Evolutionary conservation across 1,284 basidiomycete genomes (phyloP), one percentile per base, ranked within the genome.

Genomic region (Puccinia horiana): DNA sequence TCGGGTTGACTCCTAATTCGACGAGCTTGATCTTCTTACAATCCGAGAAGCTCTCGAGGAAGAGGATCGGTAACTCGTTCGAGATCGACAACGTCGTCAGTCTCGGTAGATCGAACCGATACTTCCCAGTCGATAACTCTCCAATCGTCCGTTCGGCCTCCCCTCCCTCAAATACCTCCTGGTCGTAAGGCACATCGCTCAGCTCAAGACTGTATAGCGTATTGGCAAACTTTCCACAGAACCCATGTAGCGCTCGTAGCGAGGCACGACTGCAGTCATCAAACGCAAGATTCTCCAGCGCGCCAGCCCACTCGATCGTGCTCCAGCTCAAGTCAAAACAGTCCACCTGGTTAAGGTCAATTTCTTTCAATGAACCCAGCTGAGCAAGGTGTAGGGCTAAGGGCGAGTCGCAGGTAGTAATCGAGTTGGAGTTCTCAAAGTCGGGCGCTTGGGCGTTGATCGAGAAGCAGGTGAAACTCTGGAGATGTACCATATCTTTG

Each of bases 281-380:
- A 2, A 76, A 20, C 11, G 74, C 56, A 5, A 76, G 37, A 18
- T 56, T 42, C 26, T 58, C 58, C 8, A 76, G 42, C 12, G 5
- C 18, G 26, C 40, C 37, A 2, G 29, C 26, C 74, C 74, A 76
- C 12, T 76, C 56, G 42, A 76, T 76, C 18, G 37, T 61, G 18
- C 35, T 61, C 74, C 74, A 76, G 35, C 54, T 76, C 26, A 35
- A 47, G n/a, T 76, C 56, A 42, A 76, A 58, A 44, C 74, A 76
- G 18, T 47, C 54, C 35, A 56, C 74, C 42, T 61, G 37, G 2
- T 40, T 40, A 8, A 76, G 20, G 42, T 76, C 54, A 8, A 76
- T 20, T 37, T 58, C 42, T 16, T 76, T 61, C 6, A 76, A 40
- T 8, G 54, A 44, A 3, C 12, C 42, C 0, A 76, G 56, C 23